Conservation (phyloP, 345 rosid genomes). For the Salix koriyanagi region DNA sequence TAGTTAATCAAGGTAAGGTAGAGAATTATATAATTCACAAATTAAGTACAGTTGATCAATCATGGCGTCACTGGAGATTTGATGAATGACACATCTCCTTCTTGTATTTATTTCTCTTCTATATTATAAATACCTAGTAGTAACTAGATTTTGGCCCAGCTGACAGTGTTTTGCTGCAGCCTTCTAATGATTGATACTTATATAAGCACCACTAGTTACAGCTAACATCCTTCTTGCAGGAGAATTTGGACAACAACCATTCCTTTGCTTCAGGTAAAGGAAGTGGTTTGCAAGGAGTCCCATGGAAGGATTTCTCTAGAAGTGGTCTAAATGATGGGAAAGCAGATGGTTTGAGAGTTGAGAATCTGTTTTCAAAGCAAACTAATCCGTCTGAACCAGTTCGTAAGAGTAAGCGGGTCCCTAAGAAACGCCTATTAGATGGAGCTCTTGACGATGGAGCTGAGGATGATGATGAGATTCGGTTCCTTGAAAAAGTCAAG, state of each 20-base stretch:
- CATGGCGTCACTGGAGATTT: no score
- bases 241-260: constrained; percentile 16
- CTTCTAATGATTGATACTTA: background rate
- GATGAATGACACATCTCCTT: no score
- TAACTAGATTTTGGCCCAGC: no score
- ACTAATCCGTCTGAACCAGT: constrained; percentile 17
- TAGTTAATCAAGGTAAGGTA: no score
- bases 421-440: constrained; percentile 19
- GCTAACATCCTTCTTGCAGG: constrained; percentile 8
- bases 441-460: constrained; percentile 25
- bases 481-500: constrained; percentile 26
- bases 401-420: constrained; percentile 27
- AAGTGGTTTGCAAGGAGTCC: constrained; percentile 17
- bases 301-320: constrained; percentile 19
- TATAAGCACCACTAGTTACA: background rate
- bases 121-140: no score
- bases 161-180: background rate
- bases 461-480: constrained; percentile 26
- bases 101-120: no score
- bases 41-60: no score
- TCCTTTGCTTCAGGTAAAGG: constrained; percentile 20
- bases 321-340: constrained; percentile 20
- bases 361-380: constrained; percentile 25
- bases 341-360: constrained; percentile 25
- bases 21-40: no score